Evolutionary conservation across 192 early-diverging fungal genomes (phyloP), one percentile per base, ranked within the genome.

Genomic region (Phlyctochytrium planicorne): DNA sequence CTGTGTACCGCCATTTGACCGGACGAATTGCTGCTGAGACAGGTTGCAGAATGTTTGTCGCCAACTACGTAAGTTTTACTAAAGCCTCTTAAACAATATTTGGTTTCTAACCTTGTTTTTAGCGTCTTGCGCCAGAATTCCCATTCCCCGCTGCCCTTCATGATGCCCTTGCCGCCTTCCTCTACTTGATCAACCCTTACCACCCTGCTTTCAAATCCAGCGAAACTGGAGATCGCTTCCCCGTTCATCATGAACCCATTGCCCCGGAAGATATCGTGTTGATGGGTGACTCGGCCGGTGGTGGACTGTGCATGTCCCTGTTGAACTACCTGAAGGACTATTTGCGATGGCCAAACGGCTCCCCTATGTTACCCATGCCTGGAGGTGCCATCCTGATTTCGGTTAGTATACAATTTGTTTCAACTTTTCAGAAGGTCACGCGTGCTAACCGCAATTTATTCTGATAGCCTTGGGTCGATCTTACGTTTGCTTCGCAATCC

Each of bases 261-360:
- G 66, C 60, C 36, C 77, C 80, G 1, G 56, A 62, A 50, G 62
- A 82, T 62, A 64, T 82, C 33, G 64, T 82, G 53, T 27, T 79
- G 34, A 77, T 76, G 74, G 74, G 74, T 17, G 78, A 76, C 34
- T 69, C 71, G 16, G 78, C 78, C 47, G 77, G 77, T 36, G 80
- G 69, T 16, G 77, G 77, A 2, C 68, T 82, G 1, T 36, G 63
- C 60, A 72, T 82, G 67, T 55, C 69, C 0, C 71, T 82, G 16
- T 52, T 79, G 1, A 74, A 72, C 62, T 82, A 82, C 72, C 70
- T 82, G 3, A 82, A 79, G 57, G 50, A 69, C 34, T 82, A 77
- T 53, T 62, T 79, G 0, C 36, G 67, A 14, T 33, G 27, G 34
- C 37, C 72, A 3, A 59, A 34, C 57, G 70, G 66, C 50, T 52